Conservation (phyloP, 768 basidiomycete species). For the Xerocomellus chrysenteron region DNA sequence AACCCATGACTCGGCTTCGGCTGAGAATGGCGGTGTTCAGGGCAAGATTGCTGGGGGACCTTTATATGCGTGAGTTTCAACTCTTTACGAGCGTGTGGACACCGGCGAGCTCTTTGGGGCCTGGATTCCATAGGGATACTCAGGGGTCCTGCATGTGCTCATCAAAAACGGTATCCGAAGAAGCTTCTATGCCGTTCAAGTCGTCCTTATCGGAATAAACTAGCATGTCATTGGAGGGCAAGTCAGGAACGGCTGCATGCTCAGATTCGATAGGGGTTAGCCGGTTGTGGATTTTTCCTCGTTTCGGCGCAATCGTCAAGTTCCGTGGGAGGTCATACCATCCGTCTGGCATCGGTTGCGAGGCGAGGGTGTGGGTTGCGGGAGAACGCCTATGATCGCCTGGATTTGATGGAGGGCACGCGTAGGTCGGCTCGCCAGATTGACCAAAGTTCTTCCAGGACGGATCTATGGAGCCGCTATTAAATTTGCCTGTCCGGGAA, state of each 20-base stretch:
- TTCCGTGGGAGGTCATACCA: not conserved
- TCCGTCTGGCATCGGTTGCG: slow-evolving; percentile 6
- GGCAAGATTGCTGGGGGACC: not conserved
- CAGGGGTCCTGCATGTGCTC: no score
- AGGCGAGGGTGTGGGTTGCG: slow-evolving; percentile 18
- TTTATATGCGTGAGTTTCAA: slow-evolving; percentile 17
- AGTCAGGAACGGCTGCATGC: not conserved
- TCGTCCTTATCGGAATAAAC: slow-evolving; percentile 6
- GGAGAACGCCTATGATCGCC: slow-evolving; percentile 27
- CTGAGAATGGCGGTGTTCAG: not conserved
- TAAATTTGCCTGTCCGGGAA: not conserved
- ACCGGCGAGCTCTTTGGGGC: no score
- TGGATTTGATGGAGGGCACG: slow-evolving; percentile 27
- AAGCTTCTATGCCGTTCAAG: slow-evolving; percentile 13
- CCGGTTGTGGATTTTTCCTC: slow-evolving; percentile 13
- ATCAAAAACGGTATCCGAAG: slow-evolving; percentile 24
- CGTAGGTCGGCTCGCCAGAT: slow-evolving; percentile 31
- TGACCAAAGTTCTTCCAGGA: slow-evolving; percentile 30
- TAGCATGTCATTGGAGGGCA: slow-evolving; percentile 26
- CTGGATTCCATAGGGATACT: no score
- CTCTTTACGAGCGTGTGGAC: not conserved
- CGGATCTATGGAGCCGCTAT: no score
- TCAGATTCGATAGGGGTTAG: slow-evolving; percentile 3
- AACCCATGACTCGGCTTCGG: slow-evolving; percentile 12
- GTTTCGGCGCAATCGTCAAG: slow-evolving; percentile 6